Evolutionary conservation across 768 basidiomycete genomes (phyloP).

Genomic region (Trametes gibbosa): DNA sequence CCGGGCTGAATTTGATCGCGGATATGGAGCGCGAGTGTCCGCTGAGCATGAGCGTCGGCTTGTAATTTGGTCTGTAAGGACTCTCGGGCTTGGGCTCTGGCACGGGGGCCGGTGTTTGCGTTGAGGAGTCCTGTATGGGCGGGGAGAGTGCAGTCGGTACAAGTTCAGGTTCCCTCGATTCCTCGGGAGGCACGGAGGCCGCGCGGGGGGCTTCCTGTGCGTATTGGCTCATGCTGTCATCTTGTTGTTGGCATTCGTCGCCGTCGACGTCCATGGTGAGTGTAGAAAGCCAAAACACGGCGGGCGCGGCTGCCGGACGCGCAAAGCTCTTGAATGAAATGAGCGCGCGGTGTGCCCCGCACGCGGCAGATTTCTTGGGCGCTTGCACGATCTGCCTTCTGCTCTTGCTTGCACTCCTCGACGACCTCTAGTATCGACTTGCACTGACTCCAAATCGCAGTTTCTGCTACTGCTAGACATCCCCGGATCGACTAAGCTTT

Average conservation of each 20-base stretch:
- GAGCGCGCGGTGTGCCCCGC: background rate
- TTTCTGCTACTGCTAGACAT: background rate
- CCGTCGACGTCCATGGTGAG: conserved; percentile 17
- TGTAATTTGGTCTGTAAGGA: conserved; percentile 38
- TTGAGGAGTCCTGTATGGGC: conserved; percentile 8
- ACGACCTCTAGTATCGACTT: background rate
- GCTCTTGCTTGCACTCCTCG: background rate
- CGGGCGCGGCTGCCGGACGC: background rate
- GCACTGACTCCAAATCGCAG: too few relatives aligned
- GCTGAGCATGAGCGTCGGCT: conserved; percentile 57
- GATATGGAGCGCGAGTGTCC: conserved; percentile 87
- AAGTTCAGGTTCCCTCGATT: background rate
- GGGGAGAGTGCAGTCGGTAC: conserved; percentile 14
- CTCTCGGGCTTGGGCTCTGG: conserved; percentile 3
- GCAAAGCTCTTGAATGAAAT: background rate
- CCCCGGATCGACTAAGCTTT: too few relatives aligned
- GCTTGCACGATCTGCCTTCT: background rate
- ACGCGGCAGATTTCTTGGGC: conserved; percentile 16
- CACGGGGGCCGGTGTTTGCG: conserved; percentile 9
- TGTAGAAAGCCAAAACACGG: background rate
- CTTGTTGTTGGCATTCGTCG: conserved; percentile 6
- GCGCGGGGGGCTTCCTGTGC: background rate
- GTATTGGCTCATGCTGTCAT: background rate
- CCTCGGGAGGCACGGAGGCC: background rate
- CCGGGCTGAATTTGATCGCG: conserved; percentile 83